phyloP scores from a whole-genome alignment of 2,329 filamentous ascomycete species.

The Hansfordia pulvinata region DNA sequence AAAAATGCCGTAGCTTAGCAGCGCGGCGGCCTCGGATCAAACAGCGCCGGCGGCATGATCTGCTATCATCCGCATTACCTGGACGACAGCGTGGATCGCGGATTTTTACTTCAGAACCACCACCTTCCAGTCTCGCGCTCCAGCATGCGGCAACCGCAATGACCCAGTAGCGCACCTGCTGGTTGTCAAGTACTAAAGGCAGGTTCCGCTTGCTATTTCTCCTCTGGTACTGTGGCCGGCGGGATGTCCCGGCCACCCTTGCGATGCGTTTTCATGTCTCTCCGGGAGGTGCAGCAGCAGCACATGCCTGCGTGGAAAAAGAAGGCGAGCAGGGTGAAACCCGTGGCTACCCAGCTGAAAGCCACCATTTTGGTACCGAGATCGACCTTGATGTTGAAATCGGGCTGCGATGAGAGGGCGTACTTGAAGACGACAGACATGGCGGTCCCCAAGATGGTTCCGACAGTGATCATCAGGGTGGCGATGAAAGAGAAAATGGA shows the following conservation, averaged over 20 bases:
- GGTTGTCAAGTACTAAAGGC: too few species aligned
- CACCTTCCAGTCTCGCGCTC: too few species aligned
- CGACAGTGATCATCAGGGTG: slow-evolving; percentile 54
- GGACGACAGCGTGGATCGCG: too few species aligned
- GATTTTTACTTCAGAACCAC: too few species aligned
- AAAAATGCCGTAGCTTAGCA: too few species aligned
- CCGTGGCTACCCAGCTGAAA: slow-evolving; percentile 79
- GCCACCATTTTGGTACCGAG: slow-evolving; percentile 65
- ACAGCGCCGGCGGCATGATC: too few species aligned
- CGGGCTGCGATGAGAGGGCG: slow-evolving; percentile 55
- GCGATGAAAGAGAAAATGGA: slow-evolving; percentile 54
- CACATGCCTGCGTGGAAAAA: slow-evolving; percentile 62
- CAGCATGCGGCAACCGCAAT: too few species aligned
- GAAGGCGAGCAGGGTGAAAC: slow-evolving; percentile 54
- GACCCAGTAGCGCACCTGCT: too few species aligned
- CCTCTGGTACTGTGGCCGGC: too few species aligned
- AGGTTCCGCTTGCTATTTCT: too few species aligned
- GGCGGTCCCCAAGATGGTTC: slow-evolving; percentile 62
- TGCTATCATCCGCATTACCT: too few species aligned
- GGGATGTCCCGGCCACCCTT: slow-evolving; percentile 11
- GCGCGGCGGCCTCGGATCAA: too few species aligned
- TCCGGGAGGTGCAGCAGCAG: slow-evolving; percentile 55
- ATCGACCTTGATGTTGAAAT: slow-evolving; percentile 62
- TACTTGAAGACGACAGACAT: slow-evolving; percentile 75
- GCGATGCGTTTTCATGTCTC: slow-evolving; percentile 32